Evolutionary conservation across 2,329 filamentous ascomycete species (phyloP).

Genomic region (Hypocreales sp.): DNA sequence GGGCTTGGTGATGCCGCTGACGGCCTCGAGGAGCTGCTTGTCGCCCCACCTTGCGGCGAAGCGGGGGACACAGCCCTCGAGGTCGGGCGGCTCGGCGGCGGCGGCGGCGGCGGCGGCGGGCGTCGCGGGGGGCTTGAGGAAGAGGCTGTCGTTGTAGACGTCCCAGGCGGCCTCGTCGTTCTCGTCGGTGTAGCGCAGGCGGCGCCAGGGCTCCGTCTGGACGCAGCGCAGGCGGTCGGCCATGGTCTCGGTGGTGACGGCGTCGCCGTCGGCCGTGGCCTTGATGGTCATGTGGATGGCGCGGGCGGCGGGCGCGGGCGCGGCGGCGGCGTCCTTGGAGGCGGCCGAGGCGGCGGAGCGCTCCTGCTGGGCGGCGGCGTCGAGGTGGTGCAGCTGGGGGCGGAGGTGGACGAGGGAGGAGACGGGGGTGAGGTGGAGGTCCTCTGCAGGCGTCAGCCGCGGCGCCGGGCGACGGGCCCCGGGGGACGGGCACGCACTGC

Average conservation of each 20-base stretch:
- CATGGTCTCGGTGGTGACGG: constrained; percentile 53
- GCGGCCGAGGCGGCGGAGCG: constrained; percentile 24
- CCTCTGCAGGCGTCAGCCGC: constrained; percentile 33
- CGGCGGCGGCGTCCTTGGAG: constrained; percentile 17
- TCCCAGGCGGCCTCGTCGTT: constrained; percentile 62
- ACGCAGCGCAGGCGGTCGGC: constrained; percentile 60
- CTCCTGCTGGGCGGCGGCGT: constrained; percentile 64
- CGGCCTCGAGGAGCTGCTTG: constrained; percentile 26
- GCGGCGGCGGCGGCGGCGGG: constrained; percentile 1
- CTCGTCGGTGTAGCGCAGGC: constrained; percentile 68
- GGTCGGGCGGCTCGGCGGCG: constrained; percentile 3
- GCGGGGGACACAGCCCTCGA: constrained; percentile 21
- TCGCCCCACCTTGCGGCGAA: constrained; percentile 27
- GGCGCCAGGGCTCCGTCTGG: constrained; percentile 70
- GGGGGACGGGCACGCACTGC: constrained; percentile 41
- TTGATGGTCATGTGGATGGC: constrained; percentile 83
- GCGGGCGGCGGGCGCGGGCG: constrained; percentile 39
- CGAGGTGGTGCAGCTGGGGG: constrained; percentile 84
- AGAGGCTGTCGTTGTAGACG: constrained; percentile 59
- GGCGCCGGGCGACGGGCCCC: constrained; percentile 4
- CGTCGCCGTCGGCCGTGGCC: constrained; percentile 51
- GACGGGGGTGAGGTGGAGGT: constrained; percentile 75
- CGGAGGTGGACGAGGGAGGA: constrained; percentile 76
- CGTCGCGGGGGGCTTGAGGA: constrained; percentile 10
- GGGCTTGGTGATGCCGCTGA: constrained; percentile 25